A percentile compares a stretch with the other conserved stretches of the same genome.
Conservation (phyloP, 495 filamentous ascomycete genomes). For the Parathielavia hyrcaniae region DNA sequence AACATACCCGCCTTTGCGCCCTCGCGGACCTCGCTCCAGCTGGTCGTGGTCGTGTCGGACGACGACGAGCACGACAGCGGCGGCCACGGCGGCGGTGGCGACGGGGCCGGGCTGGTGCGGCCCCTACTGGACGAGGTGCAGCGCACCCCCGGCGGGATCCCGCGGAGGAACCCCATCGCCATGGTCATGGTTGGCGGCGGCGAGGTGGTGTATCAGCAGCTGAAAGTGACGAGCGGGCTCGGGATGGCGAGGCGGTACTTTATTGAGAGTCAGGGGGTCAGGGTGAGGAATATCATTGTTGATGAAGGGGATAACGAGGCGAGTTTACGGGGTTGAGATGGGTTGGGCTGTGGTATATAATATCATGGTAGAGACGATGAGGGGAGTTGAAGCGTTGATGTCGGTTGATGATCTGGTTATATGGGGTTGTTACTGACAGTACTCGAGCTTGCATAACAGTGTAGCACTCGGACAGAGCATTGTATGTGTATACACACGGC, state of each 20-base stretch:
- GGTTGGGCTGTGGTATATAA: too few species aligned
- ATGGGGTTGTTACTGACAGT: too few species aligned
- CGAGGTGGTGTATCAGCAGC: constrained; percentile 56
- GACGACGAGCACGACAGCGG: constrained; percentile 41
- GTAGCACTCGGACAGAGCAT: too few species aligned
- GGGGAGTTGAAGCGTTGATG: too few species aligned
- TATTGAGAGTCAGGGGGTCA: constrained; percentile 72
- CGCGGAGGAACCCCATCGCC: constrained; percentile 64
- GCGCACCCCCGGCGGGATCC: constrained; percentile 62
- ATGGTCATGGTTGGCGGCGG: constrained; percentile 84
- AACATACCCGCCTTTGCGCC: constrained; percentile 76
- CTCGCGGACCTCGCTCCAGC: constrained; percentile 53
- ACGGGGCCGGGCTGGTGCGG: constrained; percentile 36
- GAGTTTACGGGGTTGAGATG: background rate
- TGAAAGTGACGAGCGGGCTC: constrained; percentile 55
- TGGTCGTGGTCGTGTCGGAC: constrained; percentile 76
- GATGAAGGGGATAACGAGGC: constrained; percentile 29
- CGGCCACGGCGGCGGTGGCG: constrained; percentile 11
- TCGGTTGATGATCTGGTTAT: too few species aligned
- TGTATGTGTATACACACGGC: too few species aligned
- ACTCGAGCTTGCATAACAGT: too few species aligned
- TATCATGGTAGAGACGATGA: too few species aligned
- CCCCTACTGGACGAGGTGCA: constrained; percentile 76
- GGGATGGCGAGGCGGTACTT: constrained; percentile 72
- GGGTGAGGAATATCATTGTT: constrained; percentile 76